Conservation (phyloP, 1,284 basidiomycete species). For the Ceratobasidium sp. region DNA sequence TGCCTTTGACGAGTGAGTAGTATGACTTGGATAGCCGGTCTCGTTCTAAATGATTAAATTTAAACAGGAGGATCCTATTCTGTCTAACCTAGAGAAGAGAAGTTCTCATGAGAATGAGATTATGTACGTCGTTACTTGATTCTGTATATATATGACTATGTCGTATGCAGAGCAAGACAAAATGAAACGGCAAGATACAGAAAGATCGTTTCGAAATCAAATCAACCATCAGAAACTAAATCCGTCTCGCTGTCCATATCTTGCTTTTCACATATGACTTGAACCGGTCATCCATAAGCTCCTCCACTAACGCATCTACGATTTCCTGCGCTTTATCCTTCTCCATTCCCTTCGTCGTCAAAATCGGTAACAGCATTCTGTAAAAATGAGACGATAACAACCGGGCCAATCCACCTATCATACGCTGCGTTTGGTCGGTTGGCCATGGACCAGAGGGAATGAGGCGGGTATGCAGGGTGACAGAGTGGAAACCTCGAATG, state of each 20-base stretch:
- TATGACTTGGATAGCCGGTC: too few relatives aligned
- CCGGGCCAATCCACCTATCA: neutral
- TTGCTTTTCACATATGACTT: neutral
- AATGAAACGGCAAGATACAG: too few relatives aligned
- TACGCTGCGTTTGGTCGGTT: neutral
- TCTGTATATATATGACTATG: too few relatives aligned
- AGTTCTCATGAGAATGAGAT: too few relatives aligned
- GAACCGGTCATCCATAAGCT: neutral
- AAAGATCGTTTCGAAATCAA: too few relatives aligned
- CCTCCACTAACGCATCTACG: neutral
- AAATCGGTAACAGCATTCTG: neutral
- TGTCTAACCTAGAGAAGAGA: too few relatives aligned
- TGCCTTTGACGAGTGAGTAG: too few relatives aligned
- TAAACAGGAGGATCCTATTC: too few relatives aligned
- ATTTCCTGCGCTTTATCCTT: neutral
- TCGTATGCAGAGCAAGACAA: too few relatives aligned
- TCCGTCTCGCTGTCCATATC: neutral
- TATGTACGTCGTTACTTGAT: too few relatives aligned
- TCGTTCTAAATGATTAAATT: too few relatives aligned
- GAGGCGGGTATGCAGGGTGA: neutral
- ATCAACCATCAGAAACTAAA: neutral
- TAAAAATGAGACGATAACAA: neutral
- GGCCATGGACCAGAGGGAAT: neutral
- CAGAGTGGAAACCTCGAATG: neutral
- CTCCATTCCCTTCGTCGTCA: neutral